Evolutionary conservation across 345 rosid species (phyloP), one percentile per base, ranked within the genome.

Genomic region (Anacardium occidentale): DNA sequence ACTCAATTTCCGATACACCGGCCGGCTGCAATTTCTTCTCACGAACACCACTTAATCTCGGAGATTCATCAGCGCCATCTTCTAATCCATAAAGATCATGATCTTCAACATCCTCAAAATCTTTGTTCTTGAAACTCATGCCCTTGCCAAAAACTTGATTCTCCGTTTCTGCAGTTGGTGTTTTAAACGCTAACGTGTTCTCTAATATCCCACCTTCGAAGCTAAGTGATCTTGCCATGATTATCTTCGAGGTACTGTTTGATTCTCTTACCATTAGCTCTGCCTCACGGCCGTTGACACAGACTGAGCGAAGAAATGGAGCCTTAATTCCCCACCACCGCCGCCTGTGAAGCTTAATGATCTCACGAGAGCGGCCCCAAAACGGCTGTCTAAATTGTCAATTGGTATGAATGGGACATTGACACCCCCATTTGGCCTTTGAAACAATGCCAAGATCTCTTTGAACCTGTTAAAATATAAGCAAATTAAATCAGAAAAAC

Each of bases 271-370:
- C 45, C 37, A 64, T 60, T 56, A 85, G 64, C 61, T 85, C 79
- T 37, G 81, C 77, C 40, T 71, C 84, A 34, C 47, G 68, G 64
- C 82, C 85, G 42, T 81, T 74, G 74, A 79, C 82, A 60, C 90
- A 82, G 53, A 82, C 61, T 44, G 88, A 78, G 40, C 79, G 76
- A 52, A 80, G 75, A 64, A 72, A 76, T n/a, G 78, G 68, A 66
- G 68, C 78, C 67, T 45, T 53, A 7, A 57, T 66, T 71, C 79
- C 60, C 44, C 79, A 55, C 21, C 73, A 60, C 67, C 77, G 60
- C 37, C 81, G 51, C 25, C 73, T 15, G 44, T 75, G 42, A 74
- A 63, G 78, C 73, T 72, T 9, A 70, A 55, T 15, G 76, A 77
- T 63, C 68, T 81, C 18, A 81, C 42, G 52, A 79, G 50, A 48